These are phyloP conservation scores for Saccharomycopsis phalli DNA, from an alignment of 1,139 yeast species.

Conservation along the genomic window DNA sequence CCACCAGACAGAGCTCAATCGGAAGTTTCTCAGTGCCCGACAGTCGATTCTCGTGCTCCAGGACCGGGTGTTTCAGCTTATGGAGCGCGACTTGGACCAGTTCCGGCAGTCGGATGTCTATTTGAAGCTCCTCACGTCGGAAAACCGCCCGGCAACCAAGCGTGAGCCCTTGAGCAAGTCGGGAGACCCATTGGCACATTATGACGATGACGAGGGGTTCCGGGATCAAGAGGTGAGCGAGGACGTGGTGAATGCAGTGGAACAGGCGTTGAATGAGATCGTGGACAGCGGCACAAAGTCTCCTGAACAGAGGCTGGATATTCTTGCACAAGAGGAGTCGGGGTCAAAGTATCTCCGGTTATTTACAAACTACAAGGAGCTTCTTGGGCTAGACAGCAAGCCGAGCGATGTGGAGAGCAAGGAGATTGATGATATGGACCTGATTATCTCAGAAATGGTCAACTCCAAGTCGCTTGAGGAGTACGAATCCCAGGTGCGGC, in stretches of 20 bases:
- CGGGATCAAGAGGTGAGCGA: slow-evolving; percentile 21
- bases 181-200: slow-evolving; percentile 27
- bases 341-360: slow-evolving; percentile 1
- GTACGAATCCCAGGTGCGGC: slow-evolving; percentile 24
- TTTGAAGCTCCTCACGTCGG: slow-evolving; percentile 37
- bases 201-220: slow-evolving; percentile 23
- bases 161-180: slow-evolving; percentile 12
- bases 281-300: slow-evolving; percentile 29
- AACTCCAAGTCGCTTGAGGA: slow-evolving; percentile 19
- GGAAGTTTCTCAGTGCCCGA: slow-evolving; percentile 36
- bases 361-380: slow-evolving; percentile 11
- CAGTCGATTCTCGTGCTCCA: slow-evolving; percentile 51
- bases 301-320: slow-evolving; percentile 19
- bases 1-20: slow-evolving; percentile 13
- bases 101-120: slow-evolving; percentile 48
- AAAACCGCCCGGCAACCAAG: slow-evolving; percentile 21
- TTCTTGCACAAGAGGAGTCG: slow-evolving; percentile 3
- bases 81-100: slow-evolving; percentile 45
- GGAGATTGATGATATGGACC: slow-evolving; percentile 20
- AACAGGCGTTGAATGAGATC: slow-evolving; percentile 60
- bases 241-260: slow-evolving; percentile 54
- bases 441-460: slow-evolving; percentile 20
- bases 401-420: slow-evolving; percentile 13
- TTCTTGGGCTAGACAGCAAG: slow-evolving; percentile 9
- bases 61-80: slow-evolving; percentile 36